Base-by-base conservation (phyloP, 345 rosid genomes). In the Citrus cavaleriei region DNA sequence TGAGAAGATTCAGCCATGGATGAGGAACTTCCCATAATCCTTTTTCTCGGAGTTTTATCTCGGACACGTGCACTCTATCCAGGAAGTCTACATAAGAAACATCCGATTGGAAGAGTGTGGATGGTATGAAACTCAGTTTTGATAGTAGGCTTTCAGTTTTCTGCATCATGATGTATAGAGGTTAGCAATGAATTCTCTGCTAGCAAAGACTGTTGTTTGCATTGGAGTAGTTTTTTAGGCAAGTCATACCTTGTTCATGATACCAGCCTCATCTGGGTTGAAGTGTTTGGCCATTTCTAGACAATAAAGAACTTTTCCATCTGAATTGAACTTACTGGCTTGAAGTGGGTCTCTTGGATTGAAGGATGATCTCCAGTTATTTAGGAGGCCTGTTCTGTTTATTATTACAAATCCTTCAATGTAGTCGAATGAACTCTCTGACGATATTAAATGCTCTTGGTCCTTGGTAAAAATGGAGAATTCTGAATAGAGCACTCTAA, bases 11-110 rank as follows among this genome's bases (percentile, higher is more conserved):
- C 60, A 97, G 74, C 99, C 99, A 97, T 68, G 99, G 99, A 86
- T 97, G 98, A 72, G 95, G 95, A 83, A 94, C 89, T 18, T 97
- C 99, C 99, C 99, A 90, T 78, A 93, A 76, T 49, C 95, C 98
- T 69, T 93, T 86, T 79, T 82, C 89, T 79, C 89, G 84, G 68
- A 97, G 95, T 80, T 90, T 92, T 65, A 82, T 79, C 86, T 89
- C 97, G 0, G 92, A 86, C 12, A 78, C 58, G 54, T 97, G 98
- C 77, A 97, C 98, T 42, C 99, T 88, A 65, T 97, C 92, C n/a
- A 97, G 89, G 82, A 97, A 97, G 64, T 93, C 91, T 3, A 86
- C 81, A 57, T 93, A 91, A 67, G 98, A 68, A 78, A 97, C 98
- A 81, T 92, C 88, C 10, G 95, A 80, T 80, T 80, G 63, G 83